Percentiles rank a stretch among this genome's conserved stretches.
Conservation (phyloP, 371 early-diverging fungal species). For the Lichtheimia corymbifera region DNA sequence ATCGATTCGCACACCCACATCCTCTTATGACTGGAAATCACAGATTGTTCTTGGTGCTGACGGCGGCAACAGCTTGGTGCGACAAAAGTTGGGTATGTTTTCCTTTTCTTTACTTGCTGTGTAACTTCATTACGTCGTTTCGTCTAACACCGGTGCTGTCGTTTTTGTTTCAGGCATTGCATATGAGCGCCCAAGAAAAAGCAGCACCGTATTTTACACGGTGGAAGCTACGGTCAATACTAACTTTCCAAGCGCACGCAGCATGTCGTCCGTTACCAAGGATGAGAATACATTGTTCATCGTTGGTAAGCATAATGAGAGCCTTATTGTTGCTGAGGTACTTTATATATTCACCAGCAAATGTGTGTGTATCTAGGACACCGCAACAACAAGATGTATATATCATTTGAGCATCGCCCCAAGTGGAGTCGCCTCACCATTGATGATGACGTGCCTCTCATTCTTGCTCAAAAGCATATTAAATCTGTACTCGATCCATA, state of each 20-base stretch:
- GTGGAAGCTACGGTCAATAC: constrained; percentile 18
- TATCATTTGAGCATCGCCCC: constrained; percentile 39
- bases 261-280: constrained; percentile 26
- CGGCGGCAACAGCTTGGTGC: constrained; percentile 33
- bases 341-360: not conserved
- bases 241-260: constrained; percentile 9
- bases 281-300: constrained; percentile 24
- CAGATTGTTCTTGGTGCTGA: constrained; percentile 35
- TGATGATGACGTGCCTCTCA: constrained; percentile 28
- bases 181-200: constrained; percentile 11
- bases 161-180: constrained; percentile 14
- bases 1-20: not conserved
- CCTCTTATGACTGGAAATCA: constrained; percentile 23
- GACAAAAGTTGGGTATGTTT: constrained; percentile 42
- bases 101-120: not conserved
- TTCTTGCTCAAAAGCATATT: constrained; percentile 24
- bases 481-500: constrained; percentile 33
- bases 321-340: not conserved
- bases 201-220: constrained; percentile 29
- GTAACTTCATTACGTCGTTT: not conserved
- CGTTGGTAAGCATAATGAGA: constrained; percentile 24
- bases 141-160: not conserved
- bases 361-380: constrained; percentile 4
- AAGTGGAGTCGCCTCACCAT: constrained; percentile 33
- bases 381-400: constrained; percentile 20